Evolutionary conservation across 495 filamentous ascomycete genomes (phyloP), one percentile per base, ranked within the genome.

Genomic region (Beverwykella pulmonaria): DNA sequence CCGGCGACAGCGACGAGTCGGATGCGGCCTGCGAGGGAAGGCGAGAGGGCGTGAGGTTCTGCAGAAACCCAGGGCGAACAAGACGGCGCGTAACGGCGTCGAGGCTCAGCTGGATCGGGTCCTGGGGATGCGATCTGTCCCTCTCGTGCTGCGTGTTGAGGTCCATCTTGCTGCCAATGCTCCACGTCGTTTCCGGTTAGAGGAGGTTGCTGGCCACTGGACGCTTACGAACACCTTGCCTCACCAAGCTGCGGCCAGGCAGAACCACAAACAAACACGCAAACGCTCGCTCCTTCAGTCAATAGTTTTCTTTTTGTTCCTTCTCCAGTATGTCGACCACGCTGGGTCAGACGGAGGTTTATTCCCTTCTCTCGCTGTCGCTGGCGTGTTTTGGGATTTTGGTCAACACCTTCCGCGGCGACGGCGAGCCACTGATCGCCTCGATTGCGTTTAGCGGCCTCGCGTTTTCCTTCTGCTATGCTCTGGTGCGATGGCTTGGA

Each of bases 401-500:
- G 56, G 81, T 84, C 59, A 92, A 93, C 78, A 92, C 92, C 49
- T 90, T 96, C 75, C 79, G 84, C 36, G 88, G 85, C 60, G 92
- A 97, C 74, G 93, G 92, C 71, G 92, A 91, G 70, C 95, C 95
- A 17, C 82, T 99, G 59, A 81, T 95, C 64, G 92, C 92, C 8
- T 96, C 92, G 15, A 79, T 95, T 41, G 92, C 92, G 6, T 87
- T 98, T 68, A 90, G 90, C 72, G 88, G 89, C 12, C 82, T 97
- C 60, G 92, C 90, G 3, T 99, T 96, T 75, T 79, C 89, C 6
- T 83, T 86, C 20, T 84, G 85, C 2, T 98, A 88, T 74, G 87
- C 90, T 55, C 81, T 97, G 77, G 93, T 99, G 74, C 81, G 88
- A 81, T 98, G 94, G 95, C 87, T 97, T n/a, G 93, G 93, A 1